Conservation (phyloP, 2,329 filamentous ascomycete genomes). For the Emmonsia crescens region DNA sequence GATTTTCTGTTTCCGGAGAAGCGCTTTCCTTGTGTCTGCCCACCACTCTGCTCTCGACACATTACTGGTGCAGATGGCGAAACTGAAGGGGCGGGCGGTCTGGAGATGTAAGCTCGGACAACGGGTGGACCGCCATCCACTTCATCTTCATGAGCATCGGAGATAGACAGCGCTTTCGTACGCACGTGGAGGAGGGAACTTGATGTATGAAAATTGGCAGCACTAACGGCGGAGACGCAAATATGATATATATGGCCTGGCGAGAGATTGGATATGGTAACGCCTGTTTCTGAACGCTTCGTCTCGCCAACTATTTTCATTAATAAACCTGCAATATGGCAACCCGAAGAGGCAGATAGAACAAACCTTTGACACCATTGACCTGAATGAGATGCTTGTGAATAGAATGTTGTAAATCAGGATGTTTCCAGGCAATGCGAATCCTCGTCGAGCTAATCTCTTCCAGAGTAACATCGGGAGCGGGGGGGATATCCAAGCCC, state of each 20-base stretch:
- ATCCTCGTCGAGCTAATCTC: constrained; percentile 80
- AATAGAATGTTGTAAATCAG: constrained; percentile 55
- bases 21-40: constrained; percentile 46
- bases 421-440: constrained; percentile 80
- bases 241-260: constrained; percentile 89
- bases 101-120: constrained; percentile 45
- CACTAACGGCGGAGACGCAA: constrained; percentile 80
- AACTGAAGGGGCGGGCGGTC: constrained; percentile 43
- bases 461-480: constrained; percentile 80
- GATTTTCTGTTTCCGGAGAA: constrained; percentile 58
- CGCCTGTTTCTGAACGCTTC: constrained; percentile 68
- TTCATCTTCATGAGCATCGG: constrained; percentile 26
- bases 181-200: constrained; percentile 75
- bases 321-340: constrained; percentile 11
- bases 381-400: constrained; percentile 86
- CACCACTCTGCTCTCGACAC: constrained; percentile 54
- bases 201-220: constrained; percentile 83
- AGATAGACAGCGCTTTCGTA: constrained; percentile 48
- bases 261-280: constrained; percentile 77
- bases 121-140: constrained; percentile 23
- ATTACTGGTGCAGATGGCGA: constrained; percentile 52
- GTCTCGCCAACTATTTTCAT: constrained; percentile 63
- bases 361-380: constrained; percentile 74
- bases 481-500: constrained; percentile 83
- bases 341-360: neutral